Evolutionary conservation across 2,329 filamentous ascomycete species (phyloP), one percentile per base, ranked within the genome.

Genomic region (Metarhizium sp.): DNA sequence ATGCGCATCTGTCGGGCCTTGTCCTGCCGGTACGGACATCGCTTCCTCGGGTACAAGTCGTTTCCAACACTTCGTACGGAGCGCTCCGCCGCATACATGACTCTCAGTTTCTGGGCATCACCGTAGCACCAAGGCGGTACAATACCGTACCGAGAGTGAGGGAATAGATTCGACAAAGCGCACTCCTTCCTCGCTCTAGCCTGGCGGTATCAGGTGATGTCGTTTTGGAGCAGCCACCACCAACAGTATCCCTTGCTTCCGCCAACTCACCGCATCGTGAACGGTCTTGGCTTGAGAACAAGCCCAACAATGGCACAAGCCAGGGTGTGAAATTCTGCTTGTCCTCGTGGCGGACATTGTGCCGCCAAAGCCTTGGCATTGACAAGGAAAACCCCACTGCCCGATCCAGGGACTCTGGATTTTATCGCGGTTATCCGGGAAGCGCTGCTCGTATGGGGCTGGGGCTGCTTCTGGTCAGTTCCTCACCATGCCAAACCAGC

Each of bases 261-360:
- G 47, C 40, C 45, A 57, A 46, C 49, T 57, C 55, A 54, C 55
- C 55, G 52, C 51, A 54, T 54, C 36, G 47, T 48, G 13, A 48
- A 40, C 38, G 25, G 51, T 49, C 48, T 54, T 43, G 52, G 51
- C 55, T 53, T 50, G 25, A 47, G 10, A 14, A 30, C 45, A 30
- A 38, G 46, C 34, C 25, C 40, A 50, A 43, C n/a, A 38, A 34
- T 49, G 20, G 50, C 25, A 38, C 20, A 7, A n/a, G 50, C 54
- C 25, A 50, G 50, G 47, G 43, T 51, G 38, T 48, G 40, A 56
- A 53, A 54, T 51, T 54, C 55, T 57, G 51, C 48, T 48, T 49
- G 43, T 51, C 52, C 48, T 57, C 48, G 55, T 57, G 51, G 51
- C 36, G 18, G 42, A 40, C 42, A 43, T 45, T 46, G 20, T 48